Percentiles rank a stretch among this genome's conserved stretches.
These are phyloP conservation scores for Penicillium sp. DNA, from an alignment of 2,329 filamentous ascomycete genomes.

Conservation along the genomic window DNA sequence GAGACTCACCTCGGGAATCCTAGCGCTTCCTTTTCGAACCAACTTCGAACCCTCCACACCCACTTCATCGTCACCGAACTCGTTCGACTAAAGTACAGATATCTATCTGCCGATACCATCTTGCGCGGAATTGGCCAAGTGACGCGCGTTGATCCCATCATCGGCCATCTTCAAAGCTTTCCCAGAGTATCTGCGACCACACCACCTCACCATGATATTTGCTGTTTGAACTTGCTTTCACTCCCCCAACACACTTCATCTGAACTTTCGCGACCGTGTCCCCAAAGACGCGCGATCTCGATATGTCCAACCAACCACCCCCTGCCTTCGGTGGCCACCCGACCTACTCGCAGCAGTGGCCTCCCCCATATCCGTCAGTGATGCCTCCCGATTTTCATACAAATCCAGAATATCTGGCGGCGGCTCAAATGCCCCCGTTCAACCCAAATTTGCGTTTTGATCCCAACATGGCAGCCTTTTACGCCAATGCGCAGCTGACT, in stretches of 20 bases:
- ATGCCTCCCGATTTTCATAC: slow-evolving; percentile 28
- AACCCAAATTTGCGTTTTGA: slow-evolving; percentile 16
- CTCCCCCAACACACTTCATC: background rate
- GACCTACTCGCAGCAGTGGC: slow-evolving; percentile 40
- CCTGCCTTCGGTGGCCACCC: slow-evolving; percentile 43
- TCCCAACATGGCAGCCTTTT: slow-evolving; percentile 24
- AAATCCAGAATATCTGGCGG: slow-evolving; percentile 23
- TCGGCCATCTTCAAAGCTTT: slow-evolving; percentile 1
- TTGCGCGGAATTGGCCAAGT: background rate
- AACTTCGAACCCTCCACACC: background rate
- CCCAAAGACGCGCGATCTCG: background rate
- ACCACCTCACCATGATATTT: slow-evolving; percentile 19
- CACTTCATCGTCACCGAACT: background rate
- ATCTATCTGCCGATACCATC: too few species aligned
- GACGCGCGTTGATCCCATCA: slow-evolving; percentile 1
- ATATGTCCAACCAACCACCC: slow-evolving; percentile 42
- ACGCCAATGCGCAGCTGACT: slow-evolving; percentile 32
- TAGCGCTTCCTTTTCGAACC: background rate
- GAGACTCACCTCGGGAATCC: background rate
- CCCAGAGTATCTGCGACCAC: background rate
- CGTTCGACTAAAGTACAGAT: background rate
- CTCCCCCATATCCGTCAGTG: slow-evolving; percentile 31
- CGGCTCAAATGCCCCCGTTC: slow-evolving; percentile 21
- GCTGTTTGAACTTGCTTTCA: slow-evolving; percentile 13
- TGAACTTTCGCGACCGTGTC: background rate